Evolutionary conservation across 108 stramenopile species (phyloP).

Genomic region (Phaeodactylum tricornutum): DNA sequence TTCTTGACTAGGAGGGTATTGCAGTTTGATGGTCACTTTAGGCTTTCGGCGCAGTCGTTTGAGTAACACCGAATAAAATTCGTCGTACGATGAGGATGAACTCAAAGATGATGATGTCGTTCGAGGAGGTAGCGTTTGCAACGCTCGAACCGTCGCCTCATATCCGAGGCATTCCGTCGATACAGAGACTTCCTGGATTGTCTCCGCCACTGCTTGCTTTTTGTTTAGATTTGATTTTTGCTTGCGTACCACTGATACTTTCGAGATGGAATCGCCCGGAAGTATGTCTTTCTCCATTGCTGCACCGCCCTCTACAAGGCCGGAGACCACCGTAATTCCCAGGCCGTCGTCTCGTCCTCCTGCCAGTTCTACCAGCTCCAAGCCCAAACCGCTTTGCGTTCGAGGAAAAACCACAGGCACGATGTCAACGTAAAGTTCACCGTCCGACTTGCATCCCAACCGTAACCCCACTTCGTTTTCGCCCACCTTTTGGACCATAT

Average conservation of each 20-base stretch:
- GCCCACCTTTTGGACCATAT: slow-evolving; percentile 24
- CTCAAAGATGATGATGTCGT: too few species aligned
- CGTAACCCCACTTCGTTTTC: slow-evolving; percentile 48
- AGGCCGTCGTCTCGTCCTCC: slow-evolving; percentile 73
- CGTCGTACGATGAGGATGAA: not conserved
- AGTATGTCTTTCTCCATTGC: slow-evolving; percentile 40
- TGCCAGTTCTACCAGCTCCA: slow-evolving; percentile 67
- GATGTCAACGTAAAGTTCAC: slow-evolving; percentile 48
- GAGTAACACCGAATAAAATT: slow-evolving; percentile 3
- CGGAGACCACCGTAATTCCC: slow-evolving; percentile 70
- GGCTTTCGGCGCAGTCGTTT: slow-evolving; percentile 73
- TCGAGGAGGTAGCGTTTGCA: slow-evolving; percentile 32
- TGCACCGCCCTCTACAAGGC: slow-evolving; percentile 43
- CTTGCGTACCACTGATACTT: slow-evolving; percentile 19
- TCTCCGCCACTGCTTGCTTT: not conserved
- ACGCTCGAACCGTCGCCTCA: slow-evolving; percentile 44
- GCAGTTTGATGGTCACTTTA: slow-evolving; percentile 51
- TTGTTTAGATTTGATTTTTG: not conserved
- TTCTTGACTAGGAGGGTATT: slow-evolving; percentile 54
- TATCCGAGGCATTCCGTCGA: slow-evolving; percentile 52
- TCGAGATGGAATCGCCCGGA: slow-evolving; percentile 65
- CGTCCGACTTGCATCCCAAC: slow-evolving; percentile 29
- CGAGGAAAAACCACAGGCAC: slow-evolving; percentile 31
- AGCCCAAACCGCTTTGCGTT: slow-evolving; percentile 40
- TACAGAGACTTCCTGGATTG: slow-evolving; percentile 15